phyloP scores from a whole-genome alignment of 495 filamentous ascomycete species.

The Hyaloscypha bicolor region DNA sequence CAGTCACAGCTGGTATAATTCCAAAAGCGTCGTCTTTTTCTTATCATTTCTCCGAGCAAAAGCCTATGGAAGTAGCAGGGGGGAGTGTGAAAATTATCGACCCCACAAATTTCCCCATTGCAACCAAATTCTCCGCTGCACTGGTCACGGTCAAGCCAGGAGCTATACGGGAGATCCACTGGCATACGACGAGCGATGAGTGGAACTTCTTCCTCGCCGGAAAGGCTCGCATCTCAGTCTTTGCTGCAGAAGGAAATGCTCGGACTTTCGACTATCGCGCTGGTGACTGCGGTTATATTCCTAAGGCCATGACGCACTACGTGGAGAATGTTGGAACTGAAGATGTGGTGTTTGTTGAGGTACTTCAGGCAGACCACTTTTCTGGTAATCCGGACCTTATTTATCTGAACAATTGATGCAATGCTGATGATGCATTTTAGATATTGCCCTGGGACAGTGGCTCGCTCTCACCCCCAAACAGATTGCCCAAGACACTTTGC shows the following conservation, averaged over 20 bases:
- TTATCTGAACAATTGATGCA: too few relatives aligned
- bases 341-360: slow-evolving; percentile 70
- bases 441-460: slow-evolving; percentile 66
- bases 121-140: slow-evolving; percentile 59
- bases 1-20: slow-evolving; percentile 57
- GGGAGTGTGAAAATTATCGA: slow-evolving; percentile 71
- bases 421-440: too few relatives aligned
- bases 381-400: too few relatives aligned
- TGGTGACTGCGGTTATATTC: slow-evolving; percentile 73
- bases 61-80: slow-evolving; percentile 59
- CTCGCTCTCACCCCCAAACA: slow-evolving; percentile 64
- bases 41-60: slow-evolving; percentile 69
- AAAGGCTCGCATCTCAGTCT: slow-evolving; percentile 66
- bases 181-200: slow-evolving; percentile 75
- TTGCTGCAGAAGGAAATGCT: slow-evolving; percentile 55
- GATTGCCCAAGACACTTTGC: slow-evolving; percentile 62
- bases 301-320: slow-evolving; percentile 65
- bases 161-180: slow-evolving; percentile 78
- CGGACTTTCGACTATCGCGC: slow-evolving; percentile 72
- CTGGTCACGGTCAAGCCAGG: slow-evolving; percentile 68
- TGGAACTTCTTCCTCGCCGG: slow-evolving; percentile 78
- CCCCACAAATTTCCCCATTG: slow-evolving; percentile 61
- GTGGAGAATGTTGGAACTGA: slow-evolving; percentile 73
- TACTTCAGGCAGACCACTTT: slow-evolving; percentile 66
- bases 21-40: slow-evolving; percentile 58